Evolutionary conservation across 164 flowering plant genomes (phyloP).

Genomic region (Piper longum): DNA sequence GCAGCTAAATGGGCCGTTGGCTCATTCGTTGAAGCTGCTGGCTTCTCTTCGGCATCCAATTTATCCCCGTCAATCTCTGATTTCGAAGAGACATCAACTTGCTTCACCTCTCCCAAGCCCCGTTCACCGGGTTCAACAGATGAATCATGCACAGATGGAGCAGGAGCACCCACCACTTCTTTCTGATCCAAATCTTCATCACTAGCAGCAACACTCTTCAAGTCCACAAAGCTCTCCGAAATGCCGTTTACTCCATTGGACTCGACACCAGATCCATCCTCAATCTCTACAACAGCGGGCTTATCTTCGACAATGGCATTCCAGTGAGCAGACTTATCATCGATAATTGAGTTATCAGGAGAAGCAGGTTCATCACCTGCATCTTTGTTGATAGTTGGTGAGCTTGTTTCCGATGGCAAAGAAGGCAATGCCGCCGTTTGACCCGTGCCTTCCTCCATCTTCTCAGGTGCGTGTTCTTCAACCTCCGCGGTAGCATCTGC

Average conservation of each 20-base stretch:
- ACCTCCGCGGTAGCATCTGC: neutral
- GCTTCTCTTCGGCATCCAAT: no score
- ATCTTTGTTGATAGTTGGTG: neutral
- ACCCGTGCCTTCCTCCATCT: neutral
- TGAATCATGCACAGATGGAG: neutral
- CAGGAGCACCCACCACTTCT: constrained; percentile 1
- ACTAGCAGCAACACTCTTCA: neutral
- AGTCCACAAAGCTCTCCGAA: neutral
- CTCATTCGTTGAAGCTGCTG: neutral
- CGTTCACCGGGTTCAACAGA: neutral
- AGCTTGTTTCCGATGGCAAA: neutral
- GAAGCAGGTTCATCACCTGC: neutral
- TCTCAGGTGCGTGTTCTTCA: no score
- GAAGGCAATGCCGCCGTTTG: neutral
- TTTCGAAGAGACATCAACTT: neutral
- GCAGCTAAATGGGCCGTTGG: neutral
- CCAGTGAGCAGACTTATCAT: neutral
- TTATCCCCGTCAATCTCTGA: neutral
- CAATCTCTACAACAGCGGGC: no score
- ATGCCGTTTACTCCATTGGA: no score
- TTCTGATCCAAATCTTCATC: neutral
- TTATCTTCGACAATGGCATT: neutral
- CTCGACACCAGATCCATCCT: no score
- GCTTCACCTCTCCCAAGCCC: neutral
- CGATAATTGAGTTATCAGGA: neutral